A percentile compares a stretch with the other conserved stretches of the same genome.
phyloP scores from a whole-genome alignment of 108 stramenopile genomes.

The Stephanodiscus minutulus region DNA sequence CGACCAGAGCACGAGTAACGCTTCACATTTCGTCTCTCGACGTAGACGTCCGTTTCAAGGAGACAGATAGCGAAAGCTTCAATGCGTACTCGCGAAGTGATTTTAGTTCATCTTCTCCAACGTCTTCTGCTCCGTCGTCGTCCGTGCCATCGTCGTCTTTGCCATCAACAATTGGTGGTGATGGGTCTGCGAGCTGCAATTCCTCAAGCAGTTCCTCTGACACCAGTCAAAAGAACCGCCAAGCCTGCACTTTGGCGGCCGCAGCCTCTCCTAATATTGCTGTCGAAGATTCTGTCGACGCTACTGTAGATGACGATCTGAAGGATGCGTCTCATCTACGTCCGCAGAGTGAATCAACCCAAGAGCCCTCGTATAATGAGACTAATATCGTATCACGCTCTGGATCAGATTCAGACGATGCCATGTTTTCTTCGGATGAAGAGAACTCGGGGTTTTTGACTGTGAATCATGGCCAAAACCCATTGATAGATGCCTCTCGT shows the following conservation, averaged over 20 bases:
- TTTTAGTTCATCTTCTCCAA: conserved; percentile 27
- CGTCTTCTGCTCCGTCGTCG: background rate
- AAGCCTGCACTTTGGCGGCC: conserved; percentile 1
- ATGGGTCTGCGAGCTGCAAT: background rate
- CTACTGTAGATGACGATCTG: conserved; percentile 4
- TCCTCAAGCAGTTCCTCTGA: background rate
- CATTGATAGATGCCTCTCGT: too few species aligned
- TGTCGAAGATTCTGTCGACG: background rate
- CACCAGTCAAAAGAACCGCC: background rate
- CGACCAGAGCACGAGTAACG: too few species aligned
- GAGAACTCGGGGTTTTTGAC: background rate
- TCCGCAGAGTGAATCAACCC: conserved; percentile 11
- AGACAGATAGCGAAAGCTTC: conserved; percentile 15
- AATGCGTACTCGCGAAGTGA: conserved; percentile 22
- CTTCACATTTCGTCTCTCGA: conserved; percentile 3
- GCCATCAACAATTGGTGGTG: background rate
- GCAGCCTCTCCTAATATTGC: conserved; percentile 2
- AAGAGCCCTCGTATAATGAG: conserved; percentile 5
- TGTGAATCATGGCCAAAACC: too few species aligned
- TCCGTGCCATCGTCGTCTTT: too few species aligned
- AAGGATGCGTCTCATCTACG: conserved; percentile 1
- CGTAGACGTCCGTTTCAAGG: conserved; percentile 3
- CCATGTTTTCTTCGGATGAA: conserved; percentile 16
- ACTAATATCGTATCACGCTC: conserved; percentile 22
- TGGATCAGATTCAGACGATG: conserved; percentile 16